Evolutionary conservation across 2,329 filamentous ascomycete species (phyloP), one percentile per base, ranked within the genome.

Genomic region (Huntiella decipiens): DNA sequence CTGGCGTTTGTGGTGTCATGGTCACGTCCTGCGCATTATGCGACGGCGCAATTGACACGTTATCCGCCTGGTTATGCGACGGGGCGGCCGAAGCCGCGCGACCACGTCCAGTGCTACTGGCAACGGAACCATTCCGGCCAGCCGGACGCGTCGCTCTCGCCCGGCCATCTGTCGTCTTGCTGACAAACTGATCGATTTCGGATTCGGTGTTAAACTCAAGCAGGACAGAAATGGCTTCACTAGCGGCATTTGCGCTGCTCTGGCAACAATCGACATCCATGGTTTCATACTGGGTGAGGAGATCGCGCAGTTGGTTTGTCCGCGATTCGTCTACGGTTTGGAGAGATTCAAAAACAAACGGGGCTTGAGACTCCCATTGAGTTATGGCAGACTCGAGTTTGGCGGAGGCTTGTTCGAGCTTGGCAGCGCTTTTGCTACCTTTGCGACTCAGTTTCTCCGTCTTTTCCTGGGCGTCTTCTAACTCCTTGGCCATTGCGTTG

Each of bases 341-440:
- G 19, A 98, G 73, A 50, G 79, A 82, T 62, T 98, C 91, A 57
- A 93, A 95, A 50, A 95, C 81, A 61, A 84, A 96, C 1, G 91
- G 91, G 11, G 91, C 85, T 60, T 94, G 86, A 1, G 85, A 86
- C 47, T 94, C 79, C 91, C 91, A 98, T 58, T 93, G 82, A 53
- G 79, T 73, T 38, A 70, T 74, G n/a, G 85, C 80, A 50, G 76
- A 76, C 52, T 93, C 82, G 38, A 92, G 73, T 52, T 77, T 79
- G 13, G 74, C 67, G 8, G 74, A 70, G 10, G 85, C 86, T 51
- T 71, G 71, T 38, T 86, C 82, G 35, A 91, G 73, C 61, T 91
- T 93, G 49, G 77, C 74, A 2, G 79, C 71, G 55, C 76, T 86
- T 61, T 79, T 85, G 45, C 72, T 71, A 50, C 82, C 85, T 61